Evolutionary conservation across 1,284 basidiomycete species (phyloP), one percentile per base, ranked within the genome.

Genomic region (Tilletiopsis washingtonensis): DNA sequence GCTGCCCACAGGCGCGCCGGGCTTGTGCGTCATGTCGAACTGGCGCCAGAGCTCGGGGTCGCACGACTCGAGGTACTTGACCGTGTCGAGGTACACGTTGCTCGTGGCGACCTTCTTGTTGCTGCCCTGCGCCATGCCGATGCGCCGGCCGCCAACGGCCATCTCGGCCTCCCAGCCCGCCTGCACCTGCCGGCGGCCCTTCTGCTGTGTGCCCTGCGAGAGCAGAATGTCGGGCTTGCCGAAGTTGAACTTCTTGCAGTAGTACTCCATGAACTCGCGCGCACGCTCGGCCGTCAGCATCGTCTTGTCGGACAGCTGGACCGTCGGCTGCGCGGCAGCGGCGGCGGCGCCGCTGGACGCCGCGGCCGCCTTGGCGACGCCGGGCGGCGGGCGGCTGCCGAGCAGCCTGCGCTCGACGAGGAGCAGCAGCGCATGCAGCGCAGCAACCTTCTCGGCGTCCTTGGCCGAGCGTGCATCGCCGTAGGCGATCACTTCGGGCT

Each of bases 261-360:
- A 96, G 69, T 86, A 97, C 62, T 91, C 90, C 84, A 96, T 91
- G 75, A 96, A 97, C 59, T 82, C 82, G 47, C 85, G 82, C 0
- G 90, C 89, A 43, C 81, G 80, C 51, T 91, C 87, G 43, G 84
- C 83, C 5, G 77, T 78, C 58, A 93, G 79, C 23, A 17, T 24
- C 15, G 21, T 25, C 11, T 47, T 47, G 51, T 52, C 40, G 27
- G 43, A 29, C 20, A 52, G 24, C 11, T 3, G 17, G 21, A 56
- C 45, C n/a, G 53, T 45, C 40, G 51, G 49, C 40, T 49, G 54
- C 1, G 56, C 42, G 14, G 62, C 57, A 15, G 65, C 53, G 2
- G 57, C 26, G 39, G 23, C n/a, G 4, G 27, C 32, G 15, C 20
- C 25, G 15, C 40, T 40, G 4, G 36, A 34, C 6, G 50, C 23